Base-by-base conservation (phyloP, 768 basidiomycete species). In the Tricholoma sp. region DNA sequence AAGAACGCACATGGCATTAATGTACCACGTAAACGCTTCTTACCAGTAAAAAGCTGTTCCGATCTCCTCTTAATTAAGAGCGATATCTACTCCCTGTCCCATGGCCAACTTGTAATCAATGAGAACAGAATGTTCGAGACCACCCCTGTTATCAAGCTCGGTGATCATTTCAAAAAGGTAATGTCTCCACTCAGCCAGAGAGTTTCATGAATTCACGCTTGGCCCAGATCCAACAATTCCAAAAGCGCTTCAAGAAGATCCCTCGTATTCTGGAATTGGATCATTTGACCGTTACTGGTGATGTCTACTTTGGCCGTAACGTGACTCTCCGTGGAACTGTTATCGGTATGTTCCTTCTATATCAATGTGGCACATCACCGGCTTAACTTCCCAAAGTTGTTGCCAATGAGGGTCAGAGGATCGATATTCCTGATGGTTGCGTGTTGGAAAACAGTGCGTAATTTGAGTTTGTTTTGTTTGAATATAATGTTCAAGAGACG, bases 161-260 rank as follows among this genome's bases (percentile, higher is more conserved):
- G 94, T 46, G 92, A 94, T 71, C 89, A 91, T 70, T 97, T 98
- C 84, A 97, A 95, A 82, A 95, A 92, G 83, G 89, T 91, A 55
- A 14, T 27, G 46, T 14, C 34, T 45, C 24, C 21, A 41, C 54
- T n/a, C 37, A 24, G 41, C 12, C 24, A 41, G 41, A 50, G 10
- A 37, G 45, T 34, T 19, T 54, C 21, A 31, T 8, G 18, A 50
- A 49, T 18, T 50, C 34, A 21, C 12, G n/a, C 0, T 11, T 47
- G 34, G 35, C 49, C 37, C 58, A 86, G 86, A 89, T 91, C 58
- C 83, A 84, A 64, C 82, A 92, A 69, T 96, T 96, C 80, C 90
- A 94, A 76, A 91, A 91, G 72, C 86, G 94, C 50, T 96, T 98
- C 84, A 91, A 92, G 80, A 90, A 88, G 72, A 94, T 96, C 64